phyloP scores from a whole-genome alignment of 202 grass and related monocot species.

The Setaria viridis region DNA sequence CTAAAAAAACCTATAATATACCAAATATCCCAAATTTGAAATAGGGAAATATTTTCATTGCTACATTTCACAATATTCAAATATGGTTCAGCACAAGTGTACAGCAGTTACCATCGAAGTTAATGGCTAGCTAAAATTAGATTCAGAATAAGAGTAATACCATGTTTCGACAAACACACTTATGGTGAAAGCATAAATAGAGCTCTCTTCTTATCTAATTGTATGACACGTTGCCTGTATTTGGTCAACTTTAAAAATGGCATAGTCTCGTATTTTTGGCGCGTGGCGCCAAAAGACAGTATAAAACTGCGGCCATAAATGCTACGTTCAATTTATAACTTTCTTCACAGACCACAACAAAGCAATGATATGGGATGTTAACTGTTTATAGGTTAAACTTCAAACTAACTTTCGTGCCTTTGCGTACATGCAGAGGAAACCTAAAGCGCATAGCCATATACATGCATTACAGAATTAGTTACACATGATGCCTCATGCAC shows the following conservation, averaged over 20 bases:
- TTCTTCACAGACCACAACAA: neutral
- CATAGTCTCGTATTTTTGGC: neutral
- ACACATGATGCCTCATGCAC: neutral
- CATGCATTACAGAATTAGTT: neutral
- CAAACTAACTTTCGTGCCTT: neutral
- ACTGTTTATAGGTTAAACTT: neutral
- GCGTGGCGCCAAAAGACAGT: neutral
- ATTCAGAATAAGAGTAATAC: neutral
- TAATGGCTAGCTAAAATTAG: neutral
- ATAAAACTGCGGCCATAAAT: slow-evolving; percentile 16
- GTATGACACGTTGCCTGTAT: neutral
- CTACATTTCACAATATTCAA: slow-evolving; percentile 16
- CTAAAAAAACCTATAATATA: neutral
- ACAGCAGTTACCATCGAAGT: neutral
- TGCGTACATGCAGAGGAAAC: slow-evolving; percentile 21
- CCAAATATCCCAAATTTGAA: neutral
- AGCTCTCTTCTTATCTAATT: neutral
- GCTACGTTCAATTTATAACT: neutral
- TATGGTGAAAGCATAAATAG: neutral
- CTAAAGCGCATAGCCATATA: neutral
- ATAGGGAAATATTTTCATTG: neutral
- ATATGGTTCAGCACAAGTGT: neutral
- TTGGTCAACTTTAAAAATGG: neutral
- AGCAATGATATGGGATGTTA: neutral
- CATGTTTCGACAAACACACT: neutral